Percentiles rank a stretch among this genome's conserved stretches.
These are phyloP conservation scores for Ophiostoma tasmaniense DNA, from an alignment of 2,329 filamentous ascomycete genomes.

Conservation along the genomic window DNA sequence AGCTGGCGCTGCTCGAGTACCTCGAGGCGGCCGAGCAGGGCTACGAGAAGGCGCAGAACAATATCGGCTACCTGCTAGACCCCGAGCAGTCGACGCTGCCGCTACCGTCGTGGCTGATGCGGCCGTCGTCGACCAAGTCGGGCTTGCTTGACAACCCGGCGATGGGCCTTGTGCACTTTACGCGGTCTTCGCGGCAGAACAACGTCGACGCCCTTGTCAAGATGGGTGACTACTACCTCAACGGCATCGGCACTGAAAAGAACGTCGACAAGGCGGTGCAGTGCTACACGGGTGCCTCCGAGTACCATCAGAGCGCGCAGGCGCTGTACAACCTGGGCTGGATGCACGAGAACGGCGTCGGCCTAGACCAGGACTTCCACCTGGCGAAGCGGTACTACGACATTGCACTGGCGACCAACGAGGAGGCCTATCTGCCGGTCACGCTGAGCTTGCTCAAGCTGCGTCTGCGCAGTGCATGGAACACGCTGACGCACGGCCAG, in stretches of 20 bases:
- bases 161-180: slow-evolving; percentile 86
- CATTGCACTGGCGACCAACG: slow-evolving; percentile 79
- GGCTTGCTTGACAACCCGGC: slow-evolving; percentile 42
- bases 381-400: slow-evolving; percentile 96
- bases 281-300: slow-evolving; percentile 87
- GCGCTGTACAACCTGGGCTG: slow-evolving; percentile 95
- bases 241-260: slow-evolving; percentile 62
- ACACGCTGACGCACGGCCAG: slow-evolving; percentile 79
- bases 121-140: not conserved
- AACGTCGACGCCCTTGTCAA: slow-evolving; percentile 94
- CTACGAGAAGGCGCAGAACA: slow-evolving; percentile 81
- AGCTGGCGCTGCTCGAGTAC: slow-evolving; percentile 71
- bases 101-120: slow-evolving; percentile 42
- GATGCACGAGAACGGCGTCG: slow-evolving; percentile 98
- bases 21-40: slow-evolving; percentile 88
- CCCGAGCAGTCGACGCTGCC: slow-evolving; percentile 55
- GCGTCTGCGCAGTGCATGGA: slow-evolving; percentile 82
- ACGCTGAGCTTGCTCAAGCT: slow-evolving; percentile 82
- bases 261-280: slow-evolving; percentile 81
- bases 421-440: slow-evolving; percentile 89
- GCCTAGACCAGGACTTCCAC: slow-evolving; percentile 90
- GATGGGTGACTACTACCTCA: slow-evolving; percentile 95
- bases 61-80: slow-evolving; percentile 81
- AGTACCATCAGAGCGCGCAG: slow-evolving; percentile 86
- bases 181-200: slow-evolving; percentile 80